A percentile compares a stretch with the other conserved stretches of the same genome.
Conservation (phyloP, 148 eudicot species). For the Cornus suecica region DNA sequence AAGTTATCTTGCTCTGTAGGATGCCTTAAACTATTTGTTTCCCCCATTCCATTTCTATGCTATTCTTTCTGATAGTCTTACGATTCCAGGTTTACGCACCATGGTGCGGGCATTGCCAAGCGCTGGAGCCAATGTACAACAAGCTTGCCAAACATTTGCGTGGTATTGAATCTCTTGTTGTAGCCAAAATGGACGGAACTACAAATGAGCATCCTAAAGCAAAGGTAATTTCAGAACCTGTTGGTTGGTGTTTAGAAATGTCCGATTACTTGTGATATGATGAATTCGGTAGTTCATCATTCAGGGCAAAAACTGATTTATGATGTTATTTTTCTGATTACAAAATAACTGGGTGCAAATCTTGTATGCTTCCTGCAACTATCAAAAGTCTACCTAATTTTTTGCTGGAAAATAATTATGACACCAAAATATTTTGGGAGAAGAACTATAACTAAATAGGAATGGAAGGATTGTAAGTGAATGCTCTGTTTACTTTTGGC, state of each 20-base stretch:
- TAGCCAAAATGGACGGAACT: constrained; percentile 98
- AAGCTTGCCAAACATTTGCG: constrained; percentile 83
- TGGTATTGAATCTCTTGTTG: constrained; percentile 64
- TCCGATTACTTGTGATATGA: not conserved
- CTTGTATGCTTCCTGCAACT: too few relatives aligned
- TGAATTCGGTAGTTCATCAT: not conserved
- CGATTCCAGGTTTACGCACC: constrained; percentile 75
- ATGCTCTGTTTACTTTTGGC: constrained; percentile 13
- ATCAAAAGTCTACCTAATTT: too few relatives aligned
- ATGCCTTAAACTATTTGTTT: not conserved
- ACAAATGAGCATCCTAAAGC: constrained; percentile 91
- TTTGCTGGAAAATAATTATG: too few relatives aligned
- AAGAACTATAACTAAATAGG: not conserved
- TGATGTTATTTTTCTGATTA: not conserved
- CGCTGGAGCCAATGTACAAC: constrained; percentile 84
- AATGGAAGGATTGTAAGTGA: not conserved
- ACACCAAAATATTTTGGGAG: not conserved
- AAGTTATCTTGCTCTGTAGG: not conserved
- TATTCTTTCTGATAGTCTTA: not conserved
- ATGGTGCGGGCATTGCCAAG: constrained; percentile 97
- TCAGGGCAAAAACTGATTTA: not conserved
- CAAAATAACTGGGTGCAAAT: not conserved
- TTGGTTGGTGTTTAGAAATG: not conserved
- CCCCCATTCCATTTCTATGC: not conserved
- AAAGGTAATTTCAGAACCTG: constrained; percentile 47